Conservation (phyloP, 148 eudicot species). For the Vaccinium macrocarpon region DNA sequence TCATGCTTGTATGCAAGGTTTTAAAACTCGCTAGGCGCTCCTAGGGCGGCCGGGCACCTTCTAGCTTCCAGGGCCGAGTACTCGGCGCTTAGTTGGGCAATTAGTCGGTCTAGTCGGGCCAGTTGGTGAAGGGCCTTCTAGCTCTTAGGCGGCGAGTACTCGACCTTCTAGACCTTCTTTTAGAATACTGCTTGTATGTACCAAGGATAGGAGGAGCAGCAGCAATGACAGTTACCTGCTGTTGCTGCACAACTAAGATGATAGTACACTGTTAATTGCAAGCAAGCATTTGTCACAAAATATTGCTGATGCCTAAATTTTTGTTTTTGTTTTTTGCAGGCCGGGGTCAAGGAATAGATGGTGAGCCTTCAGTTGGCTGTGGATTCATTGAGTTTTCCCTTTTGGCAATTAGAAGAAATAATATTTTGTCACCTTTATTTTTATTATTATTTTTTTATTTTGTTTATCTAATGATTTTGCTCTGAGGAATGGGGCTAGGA, state of each 20-base stretch:
- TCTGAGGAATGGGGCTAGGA: constrained; percentile 14
- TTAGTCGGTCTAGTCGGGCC: too few relatives aligned
- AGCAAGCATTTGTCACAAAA: neutral
- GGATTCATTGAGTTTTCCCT: constrained; percentile 39
- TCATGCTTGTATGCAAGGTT: neutral
- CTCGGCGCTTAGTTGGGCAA: too few relatives aligned
- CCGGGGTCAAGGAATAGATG: constrained; percentile 41
- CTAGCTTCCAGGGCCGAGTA: too few relatives aligned
- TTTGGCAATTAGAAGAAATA: constrained; percentile 31
- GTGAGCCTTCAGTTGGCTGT: constrained; percentile 26
- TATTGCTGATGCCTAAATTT: constrained; percentile 14
- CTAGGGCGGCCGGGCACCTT: too few relatives aligned
- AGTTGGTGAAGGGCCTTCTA: too few relatives aligned
- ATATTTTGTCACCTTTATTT: constrained; percentile 19
- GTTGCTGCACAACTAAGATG: neutral
- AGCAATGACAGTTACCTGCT: neutral
- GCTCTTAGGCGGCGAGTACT: too few relatives aligned
- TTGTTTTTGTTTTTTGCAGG: constrained; percentile 32
- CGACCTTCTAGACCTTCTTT: too few relatives aligned
- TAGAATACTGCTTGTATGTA: neutral
- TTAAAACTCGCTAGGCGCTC: too few relatives aligned
- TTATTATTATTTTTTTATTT: neutral
- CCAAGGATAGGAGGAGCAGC: neutral
- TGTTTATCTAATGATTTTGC: constrained; percentile 14
- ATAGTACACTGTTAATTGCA: neutral